These are phyloP conservation scores for Plectranthus barbatus DNA, from an alignment of 257 asterid genomes.

Conservation along the genomic window DNA sequence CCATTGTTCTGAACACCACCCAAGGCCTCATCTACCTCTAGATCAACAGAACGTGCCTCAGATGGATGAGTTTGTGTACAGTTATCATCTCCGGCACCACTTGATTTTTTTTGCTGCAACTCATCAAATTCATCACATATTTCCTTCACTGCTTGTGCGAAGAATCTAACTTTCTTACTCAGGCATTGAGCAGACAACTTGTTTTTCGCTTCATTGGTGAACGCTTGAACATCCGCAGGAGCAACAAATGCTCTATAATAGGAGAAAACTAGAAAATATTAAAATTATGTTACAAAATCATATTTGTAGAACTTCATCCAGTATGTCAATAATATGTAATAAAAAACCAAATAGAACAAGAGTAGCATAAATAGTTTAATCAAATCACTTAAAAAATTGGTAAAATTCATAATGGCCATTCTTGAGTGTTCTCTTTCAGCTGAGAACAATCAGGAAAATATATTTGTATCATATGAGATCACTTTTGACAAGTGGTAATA, in stretches of 20 bases:
- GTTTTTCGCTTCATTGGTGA: conserved; percentile 57
- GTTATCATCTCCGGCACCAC: conserved; percentile 35
- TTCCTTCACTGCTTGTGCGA: conserved; percentile 73
- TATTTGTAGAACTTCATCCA: not conserved
- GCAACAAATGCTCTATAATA: conserved; percentile 82
- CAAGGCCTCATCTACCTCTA: conserved; percentile 28
- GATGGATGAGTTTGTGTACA: conserved; percentile 30
- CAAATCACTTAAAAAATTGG: not conserved
- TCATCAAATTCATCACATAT: conserved; percentile 70
- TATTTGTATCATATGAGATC: not conserved
- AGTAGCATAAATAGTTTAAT: not conserved
- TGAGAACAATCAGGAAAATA: not conserved
- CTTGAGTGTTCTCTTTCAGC: not conserved
- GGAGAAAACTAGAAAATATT: not conserved
- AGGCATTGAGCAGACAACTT: conserved; percentile 60
- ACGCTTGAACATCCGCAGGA: conserved; percentile 73
- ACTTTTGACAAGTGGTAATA: not conserved
- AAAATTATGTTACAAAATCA: not conserved
- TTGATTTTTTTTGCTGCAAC: conserved; percentile 39
- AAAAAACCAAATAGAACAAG: conserved; percentile 2
- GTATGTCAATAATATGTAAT: not conserved
- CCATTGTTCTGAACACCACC: conserved; percentile 26
- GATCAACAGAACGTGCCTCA: conserved; percentile 32
- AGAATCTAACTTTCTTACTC: conserved; percentile 52
- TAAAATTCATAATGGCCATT: not conserved